Percentiles rank a stretch among this genome's conserved stretches.
phyloP scores from a whole-genome alignment of 352 stramenopile species.

The Thalassiosira delicatula region DNA sequence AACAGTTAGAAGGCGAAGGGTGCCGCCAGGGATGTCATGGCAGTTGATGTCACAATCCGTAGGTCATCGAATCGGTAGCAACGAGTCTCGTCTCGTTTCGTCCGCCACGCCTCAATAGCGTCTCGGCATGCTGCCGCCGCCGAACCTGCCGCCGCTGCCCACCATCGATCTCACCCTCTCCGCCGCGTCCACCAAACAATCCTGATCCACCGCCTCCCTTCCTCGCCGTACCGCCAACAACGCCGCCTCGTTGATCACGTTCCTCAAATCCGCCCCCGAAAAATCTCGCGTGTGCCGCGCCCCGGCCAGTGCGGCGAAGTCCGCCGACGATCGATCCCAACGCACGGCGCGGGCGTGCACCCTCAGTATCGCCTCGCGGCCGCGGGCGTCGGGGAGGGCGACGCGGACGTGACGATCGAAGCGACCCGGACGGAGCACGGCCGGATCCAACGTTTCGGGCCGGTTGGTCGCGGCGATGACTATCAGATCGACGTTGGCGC shows the following conservation, averaged over 20 bases:
- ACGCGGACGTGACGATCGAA: conserved; percentile 99
- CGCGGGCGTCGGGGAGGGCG: conserved; percentile 95
- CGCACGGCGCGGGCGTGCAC: conserved; percentile 84
- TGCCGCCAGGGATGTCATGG: too few relatives aligned
- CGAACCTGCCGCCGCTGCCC: too few relatives aligned
- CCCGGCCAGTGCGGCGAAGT: conserved; percentile 47
- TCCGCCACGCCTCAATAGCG: too few relatives aligned
- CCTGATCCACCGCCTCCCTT: conserved; percentile 1
- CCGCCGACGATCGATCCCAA: conserved; percentile 59
- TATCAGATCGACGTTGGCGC: conserved; percentile 85
- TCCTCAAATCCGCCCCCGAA: too few relatives aligned
- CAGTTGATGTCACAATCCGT: too few relatives aligned
- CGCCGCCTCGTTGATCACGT: conserved; percentile 11
- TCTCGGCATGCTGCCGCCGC: too few relatives aligned
- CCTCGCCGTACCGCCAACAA: background rate
- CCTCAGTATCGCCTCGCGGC: conserved; percentile 92
- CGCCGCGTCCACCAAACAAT: too few relatives aligned
- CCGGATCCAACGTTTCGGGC: conserved; percentile 95
- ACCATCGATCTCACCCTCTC: too few relatives aligned
- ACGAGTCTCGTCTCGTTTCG: too few relatives aligned
- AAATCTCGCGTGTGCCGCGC: too few relatives aligned
- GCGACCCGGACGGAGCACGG: conserved; percentile 93
- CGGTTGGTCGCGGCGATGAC: conserved; percentile 98
- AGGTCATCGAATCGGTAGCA: too few relatives aligned
- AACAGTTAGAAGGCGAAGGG: too few relatives aligned